Evolutionary conservation across 176 grass and related monocot species (phyloP).

Genomic region (Aegilops tauschii): DNA sequence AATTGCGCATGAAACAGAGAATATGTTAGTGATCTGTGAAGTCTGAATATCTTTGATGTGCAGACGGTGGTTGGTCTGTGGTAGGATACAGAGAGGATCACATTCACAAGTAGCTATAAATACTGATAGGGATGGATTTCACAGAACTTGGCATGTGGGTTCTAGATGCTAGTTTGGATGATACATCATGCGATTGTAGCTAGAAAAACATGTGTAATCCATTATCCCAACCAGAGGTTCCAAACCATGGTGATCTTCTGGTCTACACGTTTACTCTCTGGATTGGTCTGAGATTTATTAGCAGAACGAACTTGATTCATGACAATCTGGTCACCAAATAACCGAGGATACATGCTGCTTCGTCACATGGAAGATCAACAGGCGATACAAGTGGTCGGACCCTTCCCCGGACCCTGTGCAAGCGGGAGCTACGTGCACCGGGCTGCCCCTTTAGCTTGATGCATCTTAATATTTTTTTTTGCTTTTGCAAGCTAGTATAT

Average conservation of each 20-base stretch:
- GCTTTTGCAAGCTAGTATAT: not conserved
- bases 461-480: not conserved
- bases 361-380: not conserved
- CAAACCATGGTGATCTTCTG: not conserved
- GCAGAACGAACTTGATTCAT: not conserved
- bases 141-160: not conserved
- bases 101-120: not conserved
- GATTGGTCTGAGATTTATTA: not conserved
- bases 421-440: no score
- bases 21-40: not conserved
- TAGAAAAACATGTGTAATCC: not conserved
- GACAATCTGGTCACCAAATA: not conserved
- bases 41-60: not conserved
- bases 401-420: no score
- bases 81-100: not conserved
- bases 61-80: not conserved
- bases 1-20: not conserved
- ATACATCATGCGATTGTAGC: not conserved
- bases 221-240: not conserved
- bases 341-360: not conserved
- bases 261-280: not conserved
- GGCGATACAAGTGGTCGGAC: not conserved
- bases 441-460: not conserved
- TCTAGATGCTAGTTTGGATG: not conserved
- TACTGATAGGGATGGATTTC: not conserved